These are phyloP conservation scores for Oryza australiensis DNA, from an alignment of 176 grass and related monocot species.

Conservation along the genomic window DNA sequence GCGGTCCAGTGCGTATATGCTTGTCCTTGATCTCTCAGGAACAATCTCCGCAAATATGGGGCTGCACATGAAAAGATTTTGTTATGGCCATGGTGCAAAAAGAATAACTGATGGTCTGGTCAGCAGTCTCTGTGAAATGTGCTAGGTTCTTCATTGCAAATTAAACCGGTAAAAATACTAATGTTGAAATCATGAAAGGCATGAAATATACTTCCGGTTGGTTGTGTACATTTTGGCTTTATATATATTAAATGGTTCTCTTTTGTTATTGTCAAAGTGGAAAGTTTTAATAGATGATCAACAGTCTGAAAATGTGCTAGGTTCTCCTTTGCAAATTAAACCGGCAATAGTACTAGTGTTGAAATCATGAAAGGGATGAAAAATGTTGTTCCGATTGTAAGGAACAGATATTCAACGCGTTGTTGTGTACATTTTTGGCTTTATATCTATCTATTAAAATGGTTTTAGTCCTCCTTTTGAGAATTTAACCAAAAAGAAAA, in stretches of 20 bases:
- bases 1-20: constrained; percentile 79
- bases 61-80: constrained; percentile 44
- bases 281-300: not conserved
- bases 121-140: not conserved
- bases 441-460: not conserved
- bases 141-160: not conserved
- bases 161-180: not conserved
- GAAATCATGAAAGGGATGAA: not conserved
- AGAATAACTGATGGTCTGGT: not conserved
- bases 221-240: not conserved
- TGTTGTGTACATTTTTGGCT: not conserved
- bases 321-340: not conserved
- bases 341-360: not conserved
- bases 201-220: not conserved
- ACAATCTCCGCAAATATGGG: constrained; percentile 97
- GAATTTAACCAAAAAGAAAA: not conserved
- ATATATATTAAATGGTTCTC: not conserved
- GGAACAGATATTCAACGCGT: not conserved
- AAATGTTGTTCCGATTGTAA: not conserved
- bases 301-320: not conserved
- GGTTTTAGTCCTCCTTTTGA: not conserved
- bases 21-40: constrained; percentile 82
- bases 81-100: not conserved
- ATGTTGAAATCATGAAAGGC: constrained; percentile 3
- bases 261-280: not conserved